These are phyloP conservation scores for Blastobotrys apis DNA, from an alignment of 1,139 yeast species.

Conservation along the genomic window DNA sequence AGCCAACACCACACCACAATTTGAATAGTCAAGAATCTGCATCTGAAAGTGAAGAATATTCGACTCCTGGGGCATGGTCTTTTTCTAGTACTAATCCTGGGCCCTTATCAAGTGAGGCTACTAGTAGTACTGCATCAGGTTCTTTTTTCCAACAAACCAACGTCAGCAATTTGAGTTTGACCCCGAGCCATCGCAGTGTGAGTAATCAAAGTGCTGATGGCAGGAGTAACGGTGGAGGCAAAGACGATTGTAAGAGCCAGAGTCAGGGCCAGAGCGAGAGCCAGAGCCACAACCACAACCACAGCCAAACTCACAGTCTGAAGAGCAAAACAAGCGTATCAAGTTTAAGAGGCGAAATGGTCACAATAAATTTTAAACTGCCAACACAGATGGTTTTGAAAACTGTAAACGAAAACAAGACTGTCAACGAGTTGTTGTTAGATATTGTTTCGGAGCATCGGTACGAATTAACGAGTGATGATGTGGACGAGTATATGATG, in stretches of 20 bases:
- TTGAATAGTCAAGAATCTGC: too few species aligned
- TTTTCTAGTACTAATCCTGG: too few species aligned
- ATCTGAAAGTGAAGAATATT: too few species aligned
- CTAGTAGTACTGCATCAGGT: too few species aligned
- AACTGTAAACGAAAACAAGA: slow-evolving; percentile 15
- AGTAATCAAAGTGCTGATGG: too few species aligned
- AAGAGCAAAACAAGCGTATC: background rate
- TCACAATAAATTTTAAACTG: slow-evolving; percentile 19
- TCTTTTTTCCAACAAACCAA: too few species aligned
- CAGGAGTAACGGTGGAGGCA: background rate
- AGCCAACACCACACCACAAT: too few species aligned
- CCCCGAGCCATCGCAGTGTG: too few species aligned
- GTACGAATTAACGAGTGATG: slow-evolving; percentile 23
- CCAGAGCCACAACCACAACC: background rate
- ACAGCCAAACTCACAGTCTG: background rate
- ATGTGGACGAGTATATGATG: slow-evolving; percentile 24
- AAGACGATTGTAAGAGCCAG: background rate
- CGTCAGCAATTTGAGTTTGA: too few species aligned
- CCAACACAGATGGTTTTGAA: slow-evolving; percentile 27
- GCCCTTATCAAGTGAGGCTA: too few species aligned
- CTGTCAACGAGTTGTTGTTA: slow-evolving; percentile 19
- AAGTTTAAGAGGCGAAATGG: background rate
- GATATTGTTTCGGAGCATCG: slow-evolving; percentile 29
- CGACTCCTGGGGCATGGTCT: background rate
- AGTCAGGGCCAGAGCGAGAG: background rate